Conservation (phyloP, 2,329 filamentous ascomycete species). For the Colletotrichum costaricense region DNA sequence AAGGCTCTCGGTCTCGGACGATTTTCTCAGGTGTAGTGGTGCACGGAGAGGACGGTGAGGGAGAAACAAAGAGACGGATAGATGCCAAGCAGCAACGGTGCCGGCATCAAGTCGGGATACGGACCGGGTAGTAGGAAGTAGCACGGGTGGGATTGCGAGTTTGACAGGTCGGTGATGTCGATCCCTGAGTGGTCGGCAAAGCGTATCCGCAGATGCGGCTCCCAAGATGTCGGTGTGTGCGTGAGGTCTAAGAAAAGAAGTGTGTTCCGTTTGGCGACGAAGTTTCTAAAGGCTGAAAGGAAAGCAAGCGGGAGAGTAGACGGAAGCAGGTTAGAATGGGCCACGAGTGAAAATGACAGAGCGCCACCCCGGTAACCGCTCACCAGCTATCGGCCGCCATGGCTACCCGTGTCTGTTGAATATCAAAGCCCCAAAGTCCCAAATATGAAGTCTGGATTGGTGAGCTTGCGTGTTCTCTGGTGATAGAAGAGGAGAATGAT, state of each 20-base stretch:
- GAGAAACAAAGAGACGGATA: neutral
- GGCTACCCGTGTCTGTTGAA: neutral
- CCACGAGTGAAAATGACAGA: conserved; percentile 28
- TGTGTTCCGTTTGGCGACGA: neutral
- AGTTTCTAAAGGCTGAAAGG: neutral
- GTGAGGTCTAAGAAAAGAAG: neutral
- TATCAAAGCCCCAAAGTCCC: neutral
- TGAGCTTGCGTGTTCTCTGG: neutral
- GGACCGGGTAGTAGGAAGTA: neutral
- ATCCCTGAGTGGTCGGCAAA: neutral
- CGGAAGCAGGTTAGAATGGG: neutral
- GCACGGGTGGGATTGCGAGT: neutral
- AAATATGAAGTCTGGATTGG: neutral
- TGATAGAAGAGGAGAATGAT: neutral
- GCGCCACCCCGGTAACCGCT: conserved; percentile 30
- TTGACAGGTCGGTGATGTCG: conserved; percentile 4
- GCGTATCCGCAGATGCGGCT: conserved; percentile 1
- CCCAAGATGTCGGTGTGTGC: neutral
- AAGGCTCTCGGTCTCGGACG: neutral
- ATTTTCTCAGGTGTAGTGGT: conserved; percentile 1
- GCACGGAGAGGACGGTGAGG: neutral
- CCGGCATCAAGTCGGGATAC: neutral
- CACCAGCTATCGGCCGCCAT: neutral
- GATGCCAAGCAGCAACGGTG: neutral
- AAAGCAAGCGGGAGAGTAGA: neutral